phyloP scores from a whole-genome alignment of 352 stramenopile species.

The Aphanomyces cochlioides region DNA sequence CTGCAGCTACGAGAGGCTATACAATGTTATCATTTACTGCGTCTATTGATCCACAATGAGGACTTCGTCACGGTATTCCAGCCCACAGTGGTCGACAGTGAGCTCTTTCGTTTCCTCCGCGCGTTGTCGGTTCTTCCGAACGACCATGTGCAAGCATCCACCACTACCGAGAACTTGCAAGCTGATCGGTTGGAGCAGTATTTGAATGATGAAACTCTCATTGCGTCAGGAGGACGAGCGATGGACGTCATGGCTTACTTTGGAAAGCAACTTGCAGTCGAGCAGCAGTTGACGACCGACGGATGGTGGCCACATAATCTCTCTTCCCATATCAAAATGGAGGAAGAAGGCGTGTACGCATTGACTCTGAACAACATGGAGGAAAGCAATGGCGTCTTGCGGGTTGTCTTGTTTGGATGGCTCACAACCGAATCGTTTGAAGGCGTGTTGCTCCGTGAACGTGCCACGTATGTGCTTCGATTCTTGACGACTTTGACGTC shows the following conservation, averaged over 20 bases:
- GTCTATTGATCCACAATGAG: constrained; percentile 49
- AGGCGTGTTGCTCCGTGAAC: constrained; percentile 45
- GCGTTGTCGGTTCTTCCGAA: constrained; percentile 48
- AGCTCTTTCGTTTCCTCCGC: constrained; percentile 62
- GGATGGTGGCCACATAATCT: constrained; percentile 48
- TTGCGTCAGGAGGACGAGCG: not conserved
- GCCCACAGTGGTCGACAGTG: constrained; percentile 57
- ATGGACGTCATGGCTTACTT: constrained; percentile 52
- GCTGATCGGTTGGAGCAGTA: constrained; percentile 31
- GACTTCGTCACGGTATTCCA: constrained; percentile 71
- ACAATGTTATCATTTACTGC: constrained; percentile 56
- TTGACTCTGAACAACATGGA: too few species aligned
- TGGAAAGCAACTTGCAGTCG: constrained; percentile 56
- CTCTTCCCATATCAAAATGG: constrained; percentile 35
- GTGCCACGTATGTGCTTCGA: constrained; percentile 70
- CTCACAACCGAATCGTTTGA: constrained; percentile 47
- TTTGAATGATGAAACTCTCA: not conserved
- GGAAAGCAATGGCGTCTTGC: constrained; percentile 14
- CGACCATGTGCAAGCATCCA: constrained; percentile 30
- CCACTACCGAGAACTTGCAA: not conserved
- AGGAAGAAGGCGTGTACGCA: constrained; percentile 58
- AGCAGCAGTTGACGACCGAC: constrained; percentile 39
- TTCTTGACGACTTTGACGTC: constrained; percentile 54
- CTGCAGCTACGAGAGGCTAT: constrained; percentile 14
- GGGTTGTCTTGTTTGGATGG: constrained; percentile 61